Base-by-base conservation (phyloP, 495 filamentous ascomycete species). In the Penicillium verhagenii region DNA sequence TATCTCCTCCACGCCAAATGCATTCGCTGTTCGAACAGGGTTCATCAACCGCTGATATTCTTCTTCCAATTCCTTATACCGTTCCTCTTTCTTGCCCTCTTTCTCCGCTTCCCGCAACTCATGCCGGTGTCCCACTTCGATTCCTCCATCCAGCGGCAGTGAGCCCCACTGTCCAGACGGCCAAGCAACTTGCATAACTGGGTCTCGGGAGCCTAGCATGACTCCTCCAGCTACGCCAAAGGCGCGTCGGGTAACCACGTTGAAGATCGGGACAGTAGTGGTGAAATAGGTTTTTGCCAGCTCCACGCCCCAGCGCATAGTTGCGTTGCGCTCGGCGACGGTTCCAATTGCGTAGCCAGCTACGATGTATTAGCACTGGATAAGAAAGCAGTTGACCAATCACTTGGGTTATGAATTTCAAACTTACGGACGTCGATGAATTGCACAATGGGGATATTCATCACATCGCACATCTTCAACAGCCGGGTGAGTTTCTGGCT, bases 1-100 rank as follows among this genome's bases (percentile, higher is more conserved):
- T 20, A 86, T 83, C 62, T 86, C 82, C 64, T 86, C 83, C 1
- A 84, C 71, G 0, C 83, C 82, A 62, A 86, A 86, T 6, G 81
- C 76, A 69, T 85, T 85, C 10, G 83, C 83, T 35, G 83, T 85
- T 16, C 82, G 69, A 31, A 86, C 81, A 0, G 83, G 83, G 53
- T 84, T 86, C 82, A 85, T 86, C 52, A 86, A 53, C 13, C 79
- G 67, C 26, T 72, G 57, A 60, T 86, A 86, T 60, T 82, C 80
- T 24, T 79, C 76, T 39, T 85, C 81, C 21, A 86, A 57, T 59
- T 83, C 79, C 19, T 72, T 64, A 46, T 83, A 83, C 19, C 71
- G 50, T 50, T 75, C 75, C 23, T 80, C 73, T 48, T 74, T 72
- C 52, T 72, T 73, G 1, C 78, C 72, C 18, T 67, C 57, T 51